Conservation (phyloP, 257 asterid genomes). For the Hygrophila difformis region DNA sequence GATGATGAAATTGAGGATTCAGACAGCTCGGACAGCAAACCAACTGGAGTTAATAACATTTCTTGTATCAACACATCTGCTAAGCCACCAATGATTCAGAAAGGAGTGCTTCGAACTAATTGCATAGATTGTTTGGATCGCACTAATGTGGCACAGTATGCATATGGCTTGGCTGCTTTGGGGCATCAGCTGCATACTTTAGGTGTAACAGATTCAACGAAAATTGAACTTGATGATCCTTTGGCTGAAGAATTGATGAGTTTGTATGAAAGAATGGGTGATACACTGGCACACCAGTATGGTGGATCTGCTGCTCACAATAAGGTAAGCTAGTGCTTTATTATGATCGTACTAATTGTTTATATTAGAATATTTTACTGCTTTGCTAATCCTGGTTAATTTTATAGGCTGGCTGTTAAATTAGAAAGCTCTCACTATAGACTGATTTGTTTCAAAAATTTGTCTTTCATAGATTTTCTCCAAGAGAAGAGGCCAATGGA, state of each 20-base stretch:
- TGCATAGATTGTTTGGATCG: constrained; percentile 99
- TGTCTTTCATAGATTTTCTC: constrained; percentile 64
- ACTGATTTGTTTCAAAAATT: constrained; percentile 7
- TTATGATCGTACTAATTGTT: constrained; percentile 1
- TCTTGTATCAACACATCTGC: constrained; percentile 34
- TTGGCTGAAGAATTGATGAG: constrained; percentile 90
- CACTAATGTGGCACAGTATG: constrained; percentile 96
- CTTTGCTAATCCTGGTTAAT: background rate
- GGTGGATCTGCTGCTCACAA: constrained; percentile 99
- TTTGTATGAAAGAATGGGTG: constrained; percentile 96
- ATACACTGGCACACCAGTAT: constrained; percentile 96
- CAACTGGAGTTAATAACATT: constrained; percentile 25
- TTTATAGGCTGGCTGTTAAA: too few species aligned
- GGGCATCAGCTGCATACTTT: constrained; percentile 79
- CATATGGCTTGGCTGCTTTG: constrained; percentile 90
- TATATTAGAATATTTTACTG: background rate
- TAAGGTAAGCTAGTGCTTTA: constrained; percentile 46
- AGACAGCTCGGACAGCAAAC: constrained; percentile 36
- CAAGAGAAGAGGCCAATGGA: constrained; percentile 95
- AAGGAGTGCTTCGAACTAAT: constrained; percentile 92
- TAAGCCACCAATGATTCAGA: constrained; percentile 56
- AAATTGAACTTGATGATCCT: constrained; percentile 89
- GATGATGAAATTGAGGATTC: constrained; percentile 42
- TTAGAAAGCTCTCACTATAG: constrained; percentile 5
- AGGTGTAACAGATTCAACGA: constrained; percentile 53